These are phyloP conservation scores for Carex arenaria DNA, from an alignment of 202 grass and related monocot species.

Conservation along the genomic window DNA sequence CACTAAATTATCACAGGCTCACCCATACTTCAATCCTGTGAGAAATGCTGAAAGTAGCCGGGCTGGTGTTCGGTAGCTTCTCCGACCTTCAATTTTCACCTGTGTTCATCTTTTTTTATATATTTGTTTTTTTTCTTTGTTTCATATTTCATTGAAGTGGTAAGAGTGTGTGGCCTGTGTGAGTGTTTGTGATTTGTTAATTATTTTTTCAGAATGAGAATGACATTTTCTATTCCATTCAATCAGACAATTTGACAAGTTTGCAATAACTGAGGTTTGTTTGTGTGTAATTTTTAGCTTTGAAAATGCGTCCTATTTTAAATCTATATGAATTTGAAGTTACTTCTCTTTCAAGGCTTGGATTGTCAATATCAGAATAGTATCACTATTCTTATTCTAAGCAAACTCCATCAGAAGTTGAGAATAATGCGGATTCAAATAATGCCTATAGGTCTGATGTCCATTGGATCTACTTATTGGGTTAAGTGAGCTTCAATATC, in stretches of 20 bases:
- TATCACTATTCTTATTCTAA: too few relatives aligned
- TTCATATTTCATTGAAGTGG: slow-evolving; percentile 18
- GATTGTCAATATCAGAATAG: neutral
- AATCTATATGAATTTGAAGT: neutral
- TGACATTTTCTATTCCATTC: neutral
- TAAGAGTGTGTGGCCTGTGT: slow-evolving; percentile 20
- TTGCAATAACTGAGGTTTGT: neutral
- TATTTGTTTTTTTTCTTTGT: slow-evolving; percentile 1
- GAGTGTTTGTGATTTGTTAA: neutral
- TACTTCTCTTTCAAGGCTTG: neutral
- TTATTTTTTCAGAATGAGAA: neutral
- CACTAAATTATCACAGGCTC: slow-evolving; percentile 37
- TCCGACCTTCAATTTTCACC: neutral
- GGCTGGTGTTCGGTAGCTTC: slow-evolving; percentile 25
- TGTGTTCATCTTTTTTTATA: neutral
- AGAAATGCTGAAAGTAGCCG: slow-evolving; percentile 47
- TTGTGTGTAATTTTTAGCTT: neutral
- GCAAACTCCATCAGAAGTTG: too few relatives aligned
- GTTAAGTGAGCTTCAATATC: too few relatives aligned
- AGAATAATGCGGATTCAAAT: too few relatives aligned
- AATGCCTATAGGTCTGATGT: too few relatives aligned
- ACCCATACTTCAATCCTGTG: slow-evolving; percentile 76
- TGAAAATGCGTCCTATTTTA: neutral
- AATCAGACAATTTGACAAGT: neutral
- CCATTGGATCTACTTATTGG: too few relatives aligned